These are phyloP conservation scores for Thozetella sp. DNA, from an alignment of 495 filamentous ascomycete species.

Conservation along the genomic window DNA sequence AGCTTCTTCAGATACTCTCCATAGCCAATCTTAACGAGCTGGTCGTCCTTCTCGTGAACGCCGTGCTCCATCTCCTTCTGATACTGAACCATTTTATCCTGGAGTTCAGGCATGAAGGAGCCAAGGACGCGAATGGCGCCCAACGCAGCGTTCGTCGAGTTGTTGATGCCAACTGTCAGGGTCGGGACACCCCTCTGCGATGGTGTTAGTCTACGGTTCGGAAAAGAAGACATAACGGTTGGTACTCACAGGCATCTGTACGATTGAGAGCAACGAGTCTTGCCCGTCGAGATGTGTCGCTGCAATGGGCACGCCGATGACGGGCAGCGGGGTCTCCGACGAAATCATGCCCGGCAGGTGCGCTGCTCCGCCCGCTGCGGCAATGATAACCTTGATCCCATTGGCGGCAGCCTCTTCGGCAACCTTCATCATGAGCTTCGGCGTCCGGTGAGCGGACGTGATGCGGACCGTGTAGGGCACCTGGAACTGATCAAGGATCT, in stretches of 20 bases:
- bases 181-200: conserved; percentile 70
- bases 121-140: conserved; percentile 86
- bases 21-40: conserved; percentile 68
- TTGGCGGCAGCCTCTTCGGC: conserved; percentile 66
- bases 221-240: conserved; percentile 11
- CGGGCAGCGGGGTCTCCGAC: conserved; percentile 82
- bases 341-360: conserved; percentile 93
- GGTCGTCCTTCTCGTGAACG: conserved; percentile 65
- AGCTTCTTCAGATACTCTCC: conserved; percentile 59
- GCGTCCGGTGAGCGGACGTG: conserved; percentile 93
- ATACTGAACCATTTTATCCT: conserved; percentile 68
- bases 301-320: conserved; percentile 91
- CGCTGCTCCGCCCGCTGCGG: conserved; percentile 90
- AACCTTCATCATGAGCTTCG: conserved; percentile 77
- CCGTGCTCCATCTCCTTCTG: conserved; percentile 63
- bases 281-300: conserved; percentile 84
- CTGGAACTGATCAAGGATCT: conserved; percentile 73
- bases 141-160: conserved; percentile 89
- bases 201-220: background rate
- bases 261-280: conserved; percentile 87
- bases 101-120: conserved; percentile 57
- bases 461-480: conserved; percentile 80
- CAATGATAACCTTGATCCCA: conserved; percentile 89
- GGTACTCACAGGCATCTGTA: conserved; percentile 76
- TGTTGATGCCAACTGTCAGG: conserved; percentile 90